Base-by-base conservation (phyloP, 352 stramenopile genomes). In the Thraustotheca clavata region DNA sequence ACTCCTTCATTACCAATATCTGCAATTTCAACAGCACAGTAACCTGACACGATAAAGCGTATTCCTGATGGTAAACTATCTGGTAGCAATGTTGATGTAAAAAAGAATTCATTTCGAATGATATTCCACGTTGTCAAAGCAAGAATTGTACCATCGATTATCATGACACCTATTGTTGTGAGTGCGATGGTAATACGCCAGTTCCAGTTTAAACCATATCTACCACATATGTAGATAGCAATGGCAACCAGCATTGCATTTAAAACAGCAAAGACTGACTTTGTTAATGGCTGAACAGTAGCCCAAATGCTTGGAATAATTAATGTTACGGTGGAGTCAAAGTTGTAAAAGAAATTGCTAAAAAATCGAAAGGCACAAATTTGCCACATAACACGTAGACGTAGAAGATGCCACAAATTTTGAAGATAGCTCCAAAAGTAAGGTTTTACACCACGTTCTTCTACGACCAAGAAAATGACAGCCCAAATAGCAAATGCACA, bases 291-390 rank as follows among this genome's bases (percentile, higher is more conserved):
- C 35, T 67, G 62, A 48, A 82, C 73, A 3, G 60, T 69, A 9
- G 68, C 73, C 73, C 73, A 80, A 34, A 75, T 35, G 46, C 67
- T 80, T 55, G 66, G 60, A n/a, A 84, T 69, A 29, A 74, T 72
- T 11, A 71, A 74, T 1, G 71, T 33, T 8, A 74, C 74, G 9
- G 76, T 82, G 34, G 73, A 73, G 33, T 68, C 73, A 36, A 84
- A 69, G 52, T 74, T 49, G 12, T 69, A 65, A 35, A 80, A 78
- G 5, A 80, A 32, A 24, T 72, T 73, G 52, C 69, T 71, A 35
- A 84, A 80, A 67, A 84, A 84, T 20, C 68, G 63, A 66, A 78
- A 80, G 7, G 68, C 65, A 16, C 75, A 69, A 67, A 80, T 66
- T 41, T 78, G 76, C 62, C 77, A 82, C 57, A 84, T 59, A 14